A percentile compares a stretch with the other conserved stretches of the same genome.
Evolutionary conservation across 1,139 yeast species (phyloP).

Genomic region (Lodderomyces theae): DNA sequence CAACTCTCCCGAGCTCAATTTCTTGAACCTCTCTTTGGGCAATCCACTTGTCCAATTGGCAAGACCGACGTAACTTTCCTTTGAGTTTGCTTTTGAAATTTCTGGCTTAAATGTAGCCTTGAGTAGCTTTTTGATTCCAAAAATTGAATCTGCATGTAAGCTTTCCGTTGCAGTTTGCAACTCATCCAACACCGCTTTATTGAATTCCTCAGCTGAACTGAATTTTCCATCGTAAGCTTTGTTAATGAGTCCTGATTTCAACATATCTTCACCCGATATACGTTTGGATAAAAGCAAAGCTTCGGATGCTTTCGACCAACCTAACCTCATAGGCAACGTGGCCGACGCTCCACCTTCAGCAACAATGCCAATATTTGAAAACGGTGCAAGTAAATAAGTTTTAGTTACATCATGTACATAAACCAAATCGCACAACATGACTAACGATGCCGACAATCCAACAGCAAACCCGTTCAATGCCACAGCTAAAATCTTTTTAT

Average conservation of each 20-base stretch:
- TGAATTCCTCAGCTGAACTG: conserved; percentile 58
- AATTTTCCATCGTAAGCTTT: conserved; percentile 43
- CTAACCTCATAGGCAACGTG: conserved; percentile 67
- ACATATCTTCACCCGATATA: conserved; percentile 55
- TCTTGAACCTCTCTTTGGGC: conserved; percentile 67
- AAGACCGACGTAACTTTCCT: conserved; percentile 67
- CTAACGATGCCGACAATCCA: conserved; percentile 73
- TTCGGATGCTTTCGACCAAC: conserved; percentile 71
- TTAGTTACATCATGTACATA: conserved; percentile 60
- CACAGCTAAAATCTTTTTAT: conserved; percentile 66
- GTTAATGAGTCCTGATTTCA: conserved; percentile 60
- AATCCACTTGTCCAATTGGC: conserved; percentile 66
- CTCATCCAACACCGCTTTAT: conserved; percentile 46
- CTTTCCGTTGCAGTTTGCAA: conserved; percentile 44
- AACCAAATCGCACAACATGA: conserved; percentile 74
- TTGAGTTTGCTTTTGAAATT: conserved; percentile 51
- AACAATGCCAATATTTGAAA: conserved; percentile 77
- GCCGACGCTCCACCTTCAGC: conserved; percentile 79
- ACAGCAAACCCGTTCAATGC: conserved; percentile 87
- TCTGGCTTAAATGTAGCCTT: conserved; percentile 45
- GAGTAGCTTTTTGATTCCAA: conserved; percentile 59
- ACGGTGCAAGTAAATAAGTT: conserved; percentile 68
- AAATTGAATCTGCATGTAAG: conserved; percentile 57
- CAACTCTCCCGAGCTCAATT: conserved; percentile 52
- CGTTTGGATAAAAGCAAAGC: conserved; percentile 70